Evolutionary conservation across 768 basidiomycete species (phyloP).

Genomic region (Auricularia sp.): DNA sequence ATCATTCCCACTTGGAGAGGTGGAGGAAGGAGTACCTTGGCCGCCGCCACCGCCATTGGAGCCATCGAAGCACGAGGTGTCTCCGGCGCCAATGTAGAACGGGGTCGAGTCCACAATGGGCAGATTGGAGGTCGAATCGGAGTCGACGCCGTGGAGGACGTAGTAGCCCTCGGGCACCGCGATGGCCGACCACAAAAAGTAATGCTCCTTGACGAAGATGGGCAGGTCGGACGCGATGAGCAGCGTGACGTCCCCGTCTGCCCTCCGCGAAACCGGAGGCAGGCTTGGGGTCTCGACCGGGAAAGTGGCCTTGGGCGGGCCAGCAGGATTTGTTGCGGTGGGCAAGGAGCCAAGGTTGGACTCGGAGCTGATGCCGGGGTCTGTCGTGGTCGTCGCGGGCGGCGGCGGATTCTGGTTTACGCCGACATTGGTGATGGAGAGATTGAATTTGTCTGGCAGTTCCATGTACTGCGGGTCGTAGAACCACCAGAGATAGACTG

Average conservation of each 20-base stretch:
- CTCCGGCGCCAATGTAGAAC: not conserved
- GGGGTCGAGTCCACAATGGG: not conserved
- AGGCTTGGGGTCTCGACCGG: not conserved
- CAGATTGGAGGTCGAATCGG: not conserved
- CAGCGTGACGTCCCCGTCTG: not conserved
- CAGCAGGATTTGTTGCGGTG: not conserved
- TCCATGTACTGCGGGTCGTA: not conserved
- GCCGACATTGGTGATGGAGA: conserved; percentile 33
- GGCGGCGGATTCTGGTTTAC: conserved; percentile 17
- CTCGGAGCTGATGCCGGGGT: not conserved
- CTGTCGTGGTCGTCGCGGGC: not conserved
- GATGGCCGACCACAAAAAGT: not conserved
- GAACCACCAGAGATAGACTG: not conserved
- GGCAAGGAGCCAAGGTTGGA: not conserved
- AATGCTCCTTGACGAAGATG: not conserved
- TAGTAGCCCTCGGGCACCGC: not conserved
- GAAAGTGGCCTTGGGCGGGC: not conserved
- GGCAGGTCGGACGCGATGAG: not conserved
- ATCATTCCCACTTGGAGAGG: not conserved
- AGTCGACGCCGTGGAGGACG: not conserved
- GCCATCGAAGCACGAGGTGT: not conserved
- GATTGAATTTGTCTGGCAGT: not conserved
- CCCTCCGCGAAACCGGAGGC: not conserved
- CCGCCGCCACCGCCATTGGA: not conserved
- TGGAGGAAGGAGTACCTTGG: not conserved